These are phyloP conservation scores for Zarea fungicola DNA, from an alignment of 2,329 filamentous ascomycete species.

Conservation along the genomic window DNA sequence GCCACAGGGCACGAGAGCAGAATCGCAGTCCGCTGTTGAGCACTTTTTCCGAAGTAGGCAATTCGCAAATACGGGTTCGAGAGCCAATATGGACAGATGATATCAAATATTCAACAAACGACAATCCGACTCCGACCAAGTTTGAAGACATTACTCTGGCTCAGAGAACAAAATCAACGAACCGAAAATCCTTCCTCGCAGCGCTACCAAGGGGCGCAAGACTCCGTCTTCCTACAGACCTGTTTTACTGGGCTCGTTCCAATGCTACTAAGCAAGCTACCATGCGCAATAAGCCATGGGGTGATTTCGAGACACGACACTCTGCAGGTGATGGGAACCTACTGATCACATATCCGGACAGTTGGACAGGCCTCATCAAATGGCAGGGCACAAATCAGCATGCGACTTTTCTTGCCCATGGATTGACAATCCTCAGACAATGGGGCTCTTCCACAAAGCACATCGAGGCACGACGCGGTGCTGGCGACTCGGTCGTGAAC, in stretches of 20 bases:
- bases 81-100: slow-evolving; percentile 1
- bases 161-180: no score
- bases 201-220: no score
- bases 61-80: background rate
- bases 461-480: background rate
- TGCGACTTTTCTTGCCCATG: background rate
- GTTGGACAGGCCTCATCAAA: background rate
- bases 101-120: background rate
- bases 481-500: background rate
- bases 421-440: background rate
- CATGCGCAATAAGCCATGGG: background rate
- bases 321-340: background rate
- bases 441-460: background rate
- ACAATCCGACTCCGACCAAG: background rate
- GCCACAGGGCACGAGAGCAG: background rate
- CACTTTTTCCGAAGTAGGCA: background rate
- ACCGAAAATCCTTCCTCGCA: no score
- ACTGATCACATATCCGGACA: background rate
- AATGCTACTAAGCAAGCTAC: background rate
- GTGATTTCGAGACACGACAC: background rate
- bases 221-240: no score
- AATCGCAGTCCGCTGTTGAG: background rate
- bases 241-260: no score
- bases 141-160: no score
- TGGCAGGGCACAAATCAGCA: background rate